Evolutionary conservation across 2,329 filamentous ascomycete genomes (phyloP), one percentile per base, ranked within the genome.

Genomic region (Ascochyta clinopodiicola): DNA sequence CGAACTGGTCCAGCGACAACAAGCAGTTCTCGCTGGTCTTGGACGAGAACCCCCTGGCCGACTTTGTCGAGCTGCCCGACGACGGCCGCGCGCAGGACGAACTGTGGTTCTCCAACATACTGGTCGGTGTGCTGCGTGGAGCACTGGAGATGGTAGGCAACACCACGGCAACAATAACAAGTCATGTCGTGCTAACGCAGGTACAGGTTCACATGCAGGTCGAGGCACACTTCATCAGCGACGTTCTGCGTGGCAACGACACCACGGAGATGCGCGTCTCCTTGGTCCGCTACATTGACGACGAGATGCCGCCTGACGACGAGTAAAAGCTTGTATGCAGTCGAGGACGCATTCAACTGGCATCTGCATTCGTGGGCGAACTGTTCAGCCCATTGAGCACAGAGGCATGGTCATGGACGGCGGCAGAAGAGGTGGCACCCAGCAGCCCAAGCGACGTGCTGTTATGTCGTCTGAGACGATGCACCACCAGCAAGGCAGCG

Each of bases 101-200:
- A 79, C 81, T 99, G 35, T 99, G 95, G 95, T 99, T 96, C 77
- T 97, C 92, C 5, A 99, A 98, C 77, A 96, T 99, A 53, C 84
- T 98, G 38, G 97, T 95, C 68, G 95, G 95, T 38, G 91, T 99
- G 38, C 80, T 99, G 58, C 84, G 95, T 65, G 95, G 95, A 13
- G 89, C 94, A 1, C 77, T 99, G 56, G 95, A 99, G 77, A 99
- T 99, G 95, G 94, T 98, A 71, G 64, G 62, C 15, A 29, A 6
- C 17, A 25, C 6, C 24, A 22, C 17, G 13, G 24, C 17, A 10
- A 15, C 25, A n/a, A 27, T 12, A 27, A 27, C 15, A 27, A 34
- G 35, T 12, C 22, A 12, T 36, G n/a, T 19, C 32, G 43, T 39
- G 44, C 55, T 51, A 57, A 57, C 36, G 49, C 44, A 56, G 42